Conservation (phyloP, 768 basidiomycete genomes). For the Naganishia vaughanmartiniae region DNA sequence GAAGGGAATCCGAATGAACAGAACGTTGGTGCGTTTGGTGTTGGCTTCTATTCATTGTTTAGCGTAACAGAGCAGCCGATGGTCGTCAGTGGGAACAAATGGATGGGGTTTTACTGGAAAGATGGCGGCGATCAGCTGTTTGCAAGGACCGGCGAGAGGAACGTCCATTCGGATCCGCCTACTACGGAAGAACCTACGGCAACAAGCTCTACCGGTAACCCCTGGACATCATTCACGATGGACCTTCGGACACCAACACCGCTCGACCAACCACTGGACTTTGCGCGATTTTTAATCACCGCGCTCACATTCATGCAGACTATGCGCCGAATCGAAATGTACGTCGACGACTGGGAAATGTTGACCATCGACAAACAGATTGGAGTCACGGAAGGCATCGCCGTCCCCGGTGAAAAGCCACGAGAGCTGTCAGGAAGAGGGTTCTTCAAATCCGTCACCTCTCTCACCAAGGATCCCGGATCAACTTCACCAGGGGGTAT, state of each 20-base stretch:
- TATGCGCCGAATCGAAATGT: conserved; percentile 72
- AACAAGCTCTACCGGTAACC: conserved; percentile 43
- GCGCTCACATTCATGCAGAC: conserved; percentile 89
- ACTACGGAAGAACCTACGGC: conserved; percentile 36
- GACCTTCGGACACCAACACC: conserved; percentile 73
- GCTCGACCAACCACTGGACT: conserved; percentile 73
- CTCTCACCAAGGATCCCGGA: conserved; percentile 52
- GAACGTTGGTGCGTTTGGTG: conserved; percentile 76
- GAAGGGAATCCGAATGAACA: conserved; percentile 91
- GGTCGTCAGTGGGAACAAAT: conserved; percentile 62
- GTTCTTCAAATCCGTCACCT: conserved; percentile 8
- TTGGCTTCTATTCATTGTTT: conserved; percentile 40
- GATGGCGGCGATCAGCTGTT: conserved; percentile 88
- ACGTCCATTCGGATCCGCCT: conserved; percentile 47
- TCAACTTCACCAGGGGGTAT: conserved; percentile 58
- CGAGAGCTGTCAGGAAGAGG: not conserved
- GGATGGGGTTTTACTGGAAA: conserved; percentile 97
- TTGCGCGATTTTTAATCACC: conserved; percentile 82
- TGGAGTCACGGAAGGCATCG: conserved; percentile 1
- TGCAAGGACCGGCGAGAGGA: conserved; percentile 67
- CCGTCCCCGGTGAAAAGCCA: conserved; percentile 7
- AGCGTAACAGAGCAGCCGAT: conserved; percentile 50
- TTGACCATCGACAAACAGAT: conserved; percentile 47
- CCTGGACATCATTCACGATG: conserved; percentile 91
- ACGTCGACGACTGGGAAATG: conserved; percentile 66